These are phyloP conservation scores for Mycena leptocephala DNA, from an alignment of 768 basidiomycete genomes.

Conservation along the genomic window DNA sequence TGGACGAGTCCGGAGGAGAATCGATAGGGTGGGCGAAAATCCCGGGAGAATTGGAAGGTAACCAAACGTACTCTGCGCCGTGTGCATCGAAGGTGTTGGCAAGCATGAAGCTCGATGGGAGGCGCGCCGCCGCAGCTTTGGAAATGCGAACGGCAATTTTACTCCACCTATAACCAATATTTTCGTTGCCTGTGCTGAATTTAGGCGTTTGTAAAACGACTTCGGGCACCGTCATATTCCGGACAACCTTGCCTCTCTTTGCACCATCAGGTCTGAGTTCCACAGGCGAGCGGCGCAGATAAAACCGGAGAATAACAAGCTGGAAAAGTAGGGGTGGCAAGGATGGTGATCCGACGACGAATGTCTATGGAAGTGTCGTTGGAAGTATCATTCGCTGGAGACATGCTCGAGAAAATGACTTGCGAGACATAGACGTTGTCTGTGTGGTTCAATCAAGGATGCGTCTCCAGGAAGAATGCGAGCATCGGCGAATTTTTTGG, in stretches of 20 bases:
- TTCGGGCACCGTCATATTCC: not conserved
- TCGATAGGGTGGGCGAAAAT: no score
- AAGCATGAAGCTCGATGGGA: not conserved
- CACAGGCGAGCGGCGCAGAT: not conserved
- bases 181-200: no score
- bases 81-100: not conserved
- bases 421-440: not conserved
- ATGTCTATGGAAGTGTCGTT: not conserved
- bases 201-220: not conserved
- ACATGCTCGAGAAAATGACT: not conserved
- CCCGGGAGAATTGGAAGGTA: not conserved
- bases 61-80: not conserved
- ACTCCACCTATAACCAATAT: not conserved
- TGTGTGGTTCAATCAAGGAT: not conserved
- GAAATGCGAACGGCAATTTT: not conserved
- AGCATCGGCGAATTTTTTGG: not conserved
- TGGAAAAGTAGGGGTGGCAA: not conserved
- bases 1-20: no score
- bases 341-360: not conserved
- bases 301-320: not conserved
- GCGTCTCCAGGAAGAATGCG: not conserved
- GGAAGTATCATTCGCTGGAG: no score
- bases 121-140: not conserved
- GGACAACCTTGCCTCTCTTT: not conserved
- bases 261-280: not conserved